A percentile compares a stretch with the other conserved stretches of the same genome.
These are phyloP conservation scores for Turnera subulata DNA, from an alignment of 345 rosid species.

Conservation along the genomic window DNA sequence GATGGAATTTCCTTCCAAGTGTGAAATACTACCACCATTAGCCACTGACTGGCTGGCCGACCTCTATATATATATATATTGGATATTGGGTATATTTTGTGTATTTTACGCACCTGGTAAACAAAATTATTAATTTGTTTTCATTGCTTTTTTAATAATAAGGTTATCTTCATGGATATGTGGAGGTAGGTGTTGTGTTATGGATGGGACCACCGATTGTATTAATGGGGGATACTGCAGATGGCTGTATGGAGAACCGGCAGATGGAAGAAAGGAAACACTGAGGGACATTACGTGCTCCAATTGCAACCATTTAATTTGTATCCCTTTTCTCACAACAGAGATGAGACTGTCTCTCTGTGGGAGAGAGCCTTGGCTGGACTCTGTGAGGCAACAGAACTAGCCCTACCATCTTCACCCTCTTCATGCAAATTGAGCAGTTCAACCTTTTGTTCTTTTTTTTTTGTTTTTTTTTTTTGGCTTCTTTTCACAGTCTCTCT, in stretches of 20 bases:
- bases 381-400: too few relatives aligned
- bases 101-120: not conserved
- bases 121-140: conserved; percentile 18
- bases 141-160: not conserved
- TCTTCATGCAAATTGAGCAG: conserved; percentile 13
- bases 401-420: conserved; percentile 18
- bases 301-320: conserved; percentile 51
- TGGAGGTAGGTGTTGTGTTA: conserved; percentile 13
- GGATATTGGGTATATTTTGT: too few relatives aligned
- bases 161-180: conserved; percentile 11
- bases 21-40: too few relatives aligned
- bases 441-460: not conserved
- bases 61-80: too few relatives aligned
- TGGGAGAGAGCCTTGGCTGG: conserved; percentile 23
- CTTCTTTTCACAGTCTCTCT: conserved; percentile 7
- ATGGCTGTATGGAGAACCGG: conserved; percentile 24
- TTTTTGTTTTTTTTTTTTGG: too few relatives aligned
- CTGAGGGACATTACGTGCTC: conserved; percentile 42
- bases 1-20: too few relatives aligned
- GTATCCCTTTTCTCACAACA: conserved; percentile 46
- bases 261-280: conserved; percentile 56
- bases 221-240: conserved; percentile 14
- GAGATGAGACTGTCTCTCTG: conserved; percentile 41
- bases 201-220: conserved; percentile 40
- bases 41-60: too few relatives aligned